Evolutionary conservation across 768 basidiomycete species (phyloP).

Genomic region (Kwoniella newhampshirensis): DNA sequence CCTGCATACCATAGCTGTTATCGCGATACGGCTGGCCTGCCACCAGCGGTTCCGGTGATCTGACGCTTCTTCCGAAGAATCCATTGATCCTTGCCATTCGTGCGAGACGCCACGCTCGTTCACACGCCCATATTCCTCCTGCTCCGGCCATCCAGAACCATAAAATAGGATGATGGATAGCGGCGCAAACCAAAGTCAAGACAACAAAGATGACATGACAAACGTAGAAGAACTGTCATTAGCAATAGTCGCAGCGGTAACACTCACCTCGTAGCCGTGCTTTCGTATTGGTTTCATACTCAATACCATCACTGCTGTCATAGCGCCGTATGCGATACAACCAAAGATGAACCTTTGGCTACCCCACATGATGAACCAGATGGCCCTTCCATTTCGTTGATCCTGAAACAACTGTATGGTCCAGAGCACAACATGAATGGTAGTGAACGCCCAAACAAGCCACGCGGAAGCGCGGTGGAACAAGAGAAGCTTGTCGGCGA

Average conservation of each 20-base stretch:
- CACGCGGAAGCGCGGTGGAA: slow-evolving; percentile 72
- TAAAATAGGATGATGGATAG: slow-evolving; percentile 67
- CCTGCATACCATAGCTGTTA: slow-evolving; percentile 20
- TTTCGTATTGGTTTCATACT: slow-evolving; percentile 46
- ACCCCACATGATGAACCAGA: slow-evolving; percentile 60
- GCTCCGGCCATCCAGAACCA: slow-evolving; percentile 70
- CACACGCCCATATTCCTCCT: slow-evolving; percentile 64
- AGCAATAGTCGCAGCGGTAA: slow-evolving; percentile 31
- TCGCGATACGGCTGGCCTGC: slow-evolving; percentile 34
- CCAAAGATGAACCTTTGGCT: slow-evolving; percentile 67
- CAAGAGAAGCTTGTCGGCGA: slow-evolving; percentile 72
- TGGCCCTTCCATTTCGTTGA: slow-evolving; percentile 54
- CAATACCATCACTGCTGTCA: slow-evolving; percentile 49
- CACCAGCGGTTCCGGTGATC: slow-evolving; percentile 7
- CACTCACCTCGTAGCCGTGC: slow-evolving; percentile 50
- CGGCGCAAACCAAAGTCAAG: slow-evolving; percentile 62
- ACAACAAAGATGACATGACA: slow-evolving; percentile 66
- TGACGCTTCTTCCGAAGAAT: slow-evolving; percentile 52
- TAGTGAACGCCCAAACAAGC: slow-evolving; percentile 65
- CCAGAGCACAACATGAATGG: slow-evolving; percentile 68
- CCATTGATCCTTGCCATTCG: slow-evolving; percentile 66
- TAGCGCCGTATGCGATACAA: slow-evolving; percentile 55
- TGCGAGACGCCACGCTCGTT: slow-evolving; percentile 62
- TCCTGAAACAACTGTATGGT: slow-evolving; percentile 66
- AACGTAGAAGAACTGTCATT: slow-evolving; percentile 68